Evolutionary conservation across 2,329 filamentous ascomycete species (phyloP), one percentile per base, ranked within the genome.

Genomic region (Beauveria sp.): DNA sequence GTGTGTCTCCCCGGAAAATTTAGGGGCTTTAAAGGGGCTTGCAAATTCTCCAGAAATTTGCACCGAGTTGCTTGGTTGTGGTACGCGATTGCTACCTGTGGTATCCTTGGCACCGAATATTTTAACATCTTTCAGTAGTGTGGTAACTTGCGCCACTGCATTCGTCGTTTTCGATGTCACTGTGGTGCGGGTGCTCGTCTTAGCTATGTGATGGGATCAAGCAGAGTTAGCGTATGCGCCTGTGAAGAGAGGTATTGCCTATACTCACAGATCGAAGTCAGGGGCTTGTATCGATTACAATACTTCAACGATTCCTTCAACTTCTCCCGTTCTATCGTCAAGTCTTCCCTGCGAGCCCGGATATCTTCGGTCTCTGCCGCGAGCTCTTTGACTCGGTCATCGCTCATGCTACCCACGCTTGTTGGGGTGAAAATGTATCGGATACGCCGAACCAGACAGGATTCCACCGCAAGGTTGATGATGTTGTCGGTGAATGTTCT

Each of bases 401-500:
- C 69, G 3, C 66, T 64, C 71, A 79, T 73, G 1, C 54, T 59
- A 42, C 69, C 67, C 1, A 80, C 71, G 0, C 64, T 68, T 1
- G 66, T 66, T 5, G 73, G 68, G 0, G 71, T 75, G 42, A 80
- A 68, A 3, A 80, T 75, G 0, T 45, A 52, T 4, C 70, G 69
- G 0, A 80, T 53, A 2, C 75, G 71, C 0, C 56, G 64, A 1
- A 80, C 66, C 2, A 80, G 71, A 57, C 75, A 78, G 54, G 75
- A 76, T 64, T 80, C 78, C 0, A 78, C 68, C 0, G 71, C 77
- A 2, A 79, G 70, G 14, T 71, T 76, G 31, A 75, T 70, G 24
- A 80, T 68, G 40, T 78, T 77, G 26, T 81, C 74, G 2, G 75
- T 68, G 51, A 80, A 78, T 0, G 72, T 74, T 28, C 73, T 64